Evolutionary conservation across 2,329 filamentous ascomycete species (phyloP).

Genomic region (Huntiella abstrusa): DNA sequence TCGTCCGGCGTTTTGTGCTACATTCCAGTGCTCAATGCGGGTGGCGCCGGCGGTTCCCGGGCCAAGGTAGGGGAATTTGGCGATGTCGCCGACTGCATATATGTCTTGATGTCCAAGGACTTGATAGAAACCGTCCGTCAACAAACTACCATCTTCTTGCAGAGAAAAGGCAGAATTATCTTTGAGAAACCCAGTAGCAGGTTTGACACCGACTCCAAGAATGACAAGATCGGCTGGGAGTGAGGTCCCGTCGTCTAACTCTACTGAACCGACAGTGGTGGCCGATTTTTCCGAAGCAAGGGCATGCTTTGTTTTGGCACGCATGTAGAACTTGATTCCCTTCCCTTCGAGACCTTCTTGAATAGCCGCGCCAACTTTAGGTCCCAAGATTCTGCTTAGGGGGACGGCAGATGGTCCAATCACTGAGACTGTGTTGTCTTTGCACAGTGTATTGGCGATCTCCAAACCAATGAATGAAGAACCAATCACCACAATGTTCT

Average conservation of each 20-base stretch:
- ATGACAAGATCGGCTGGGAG: constrained; percentile 81
- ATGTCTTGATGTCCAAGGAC: constrained; percentile 63
- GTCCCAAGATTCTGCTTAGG: constrained; percentile 70
- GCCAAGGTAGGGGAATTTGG: constrained; percentile 83
- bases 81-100: constrained; percentile 88
- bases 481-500: constrained; percentile 84
- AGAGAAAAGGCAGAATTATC: constrained; percentile 52
- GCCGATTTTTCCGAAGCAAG: constrained; percentile 48
- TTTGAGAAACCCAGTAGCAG: constrained; percentile 66
- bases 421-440: constrained; percentile 68
- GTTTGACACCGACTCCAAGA: constrained; percentile 73
- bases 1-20: constrained; percentile 83
- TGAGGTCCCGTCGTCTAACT: constrained; percentile 68
- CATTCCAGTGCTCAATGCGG: constrained; percentile 97
- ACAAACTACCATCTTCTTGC: constrained; percentile 69
- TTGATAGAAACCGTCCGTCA: constrained; percentile 60
- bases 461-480: constrained; percentile 98
- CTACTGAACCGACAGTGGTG: constrained; percentile 58
- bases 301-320: constrained; percentile 55
- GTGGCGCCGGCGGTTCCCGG: constrained; percentile 56
- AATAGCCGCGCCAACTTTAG: constrained; percentile 62
- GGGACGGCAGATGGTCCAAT: constrained; percentile 78
- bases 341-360: constrained; percentile 63
- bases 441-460: constrained; percentile 64
- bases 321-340: constrained; percentile 76